Conservation (phyloP, 1,139 yeast genomes). For the Kodamaea anthophila region DNA sequence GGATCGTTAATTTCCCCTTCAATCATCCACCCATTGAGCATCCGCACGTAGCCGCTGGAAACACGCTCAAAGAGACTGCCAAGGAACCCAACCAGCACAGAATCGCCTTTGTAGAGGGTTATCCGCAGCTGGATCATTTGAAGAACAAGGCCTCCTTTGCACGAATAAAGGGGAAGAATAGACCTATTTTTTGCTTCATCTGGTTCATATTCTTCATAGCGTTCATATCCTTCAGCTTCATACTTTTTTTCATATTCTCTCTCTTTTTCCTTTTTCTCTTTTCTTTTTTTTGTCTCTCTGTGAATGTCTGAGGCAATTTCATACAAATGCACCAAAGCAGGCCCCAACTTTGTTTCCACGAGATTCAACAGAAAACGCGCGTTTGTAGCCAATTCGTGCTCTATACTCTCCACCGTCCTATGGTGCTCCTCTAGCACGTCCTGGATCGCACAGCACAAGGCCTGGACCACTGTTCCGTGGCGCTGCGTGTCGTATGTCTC, state of each 20-base stretch:
- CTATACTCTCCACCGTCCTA: slow-evolving; percentile 45
- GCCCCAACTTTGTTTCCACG: slow-evolving; percentile 29
- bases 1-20: slow-evolving; percentile 76
- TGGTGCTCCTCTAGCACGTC: slow-evolving; percentile 45
- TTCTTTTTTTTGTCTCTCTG: slow-evolving; percentile 26
- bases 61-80: slow-evolving; percentile 49
- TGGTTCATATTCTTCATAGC: slow-evolving; percentile 6
- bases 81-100: slow-evolving; percentile 47
- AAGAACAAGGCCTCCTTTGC: slow-evolving; percentile 67
- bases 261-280: slow-evolving; percentile 12
- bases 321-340: slow-evolving; percentile 47
- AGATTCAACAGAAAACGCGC: slow-evolving; percentile 28
- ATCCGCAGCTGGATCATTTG: slow-evolving; percentile 56
- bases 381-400: slow-evolving; percentile 45
- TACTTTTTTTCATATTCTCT: too few species aligned
- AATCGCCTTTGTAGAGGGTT: slow-evolving; percentile 61
- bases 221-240: too few species aligned
- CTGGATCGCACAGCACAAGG: slow-evolving; percentile 58
- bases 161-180: slow-evolving; percentile 44
- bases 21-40: slow-evolving; percentile 74
- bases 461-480: slow-evolving; percentile 72
- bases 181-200: slow-evolving; percentile 39
- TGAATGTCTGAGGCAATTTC: slow-evolving; percentile 46
- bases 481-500: slow-evolving; percentile 47
- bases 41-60: slow-evolving; percentile 57